phyloP scores from a whole-genome alignment of 2,329 filamentous ascomycete genomes.

The Pyrenophora tritici-repentis region DNA sequence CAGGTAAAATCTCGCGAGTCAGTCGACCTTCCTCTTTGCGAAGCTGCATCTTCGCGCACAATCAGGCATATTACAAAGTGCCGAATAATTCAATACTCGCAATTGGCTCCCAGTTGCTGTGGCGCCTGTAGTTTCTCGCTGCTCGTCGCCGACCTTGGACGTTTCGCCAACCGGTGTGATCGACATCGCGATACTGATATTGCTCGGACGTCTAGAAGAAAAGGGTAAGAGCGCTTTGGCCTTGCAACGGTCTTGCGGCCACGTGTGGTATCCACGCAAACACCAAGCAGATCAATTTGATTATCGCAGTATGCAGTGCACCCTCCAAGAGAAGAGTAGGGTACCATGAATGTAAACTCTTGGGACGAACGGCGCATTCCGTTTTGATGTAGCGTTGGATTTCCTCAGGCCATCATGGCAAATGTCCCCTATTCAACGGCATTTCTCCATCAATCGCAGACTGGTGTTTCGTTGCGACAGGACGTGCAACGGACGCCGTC shows the following conservation, averaged over 20 bases:
- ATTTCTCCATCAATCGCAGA: too few relatives aligned
- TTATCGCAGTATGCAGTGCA: not conserved
- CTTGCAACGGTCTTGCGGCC: constrained; percentile 10
- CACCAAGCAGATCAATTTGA: not conserved
- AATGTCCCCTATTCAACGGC: not conserved
- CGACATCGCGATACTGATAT: constrained; percentile 1
- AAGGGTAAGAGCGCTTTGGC: constrained; percentile 2
- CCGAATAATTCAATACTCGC: not conserved
- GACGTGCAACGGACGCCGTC: too few relatives aligned
- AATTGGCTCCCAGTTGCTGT: not conserved
- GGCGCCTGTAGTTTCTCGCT: not conserved
- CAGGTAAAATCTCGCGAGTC: constrained; percentile 3
- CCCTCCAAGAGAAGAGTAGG: not conserved
- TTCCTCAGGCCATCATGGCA: not conserved
- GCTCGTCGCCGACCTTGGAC: constrained; percentile 2
- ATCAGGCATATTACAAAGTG: not conserved
- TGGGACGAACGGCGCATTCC: not conserved
- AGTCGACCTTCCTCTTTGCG: constrained; percentile 8
- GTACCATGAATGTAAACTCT: not conserved
- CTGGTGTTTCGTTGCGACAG: too few relatives aligned
- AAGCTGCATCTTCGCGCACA: not conserved
- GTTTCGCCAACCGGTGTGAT: not conserved
- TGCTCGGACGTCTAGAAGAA: not conserved
- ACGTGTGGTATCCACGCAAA: constrained; percentile 8
- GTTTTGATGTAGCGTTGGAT: not conserved